These are phyloP conservation scores for Aspergillus udagawae DNA, from an alignment of 2,329 filamentous ascomycete species.

Conservation along the genomic window DNA sequence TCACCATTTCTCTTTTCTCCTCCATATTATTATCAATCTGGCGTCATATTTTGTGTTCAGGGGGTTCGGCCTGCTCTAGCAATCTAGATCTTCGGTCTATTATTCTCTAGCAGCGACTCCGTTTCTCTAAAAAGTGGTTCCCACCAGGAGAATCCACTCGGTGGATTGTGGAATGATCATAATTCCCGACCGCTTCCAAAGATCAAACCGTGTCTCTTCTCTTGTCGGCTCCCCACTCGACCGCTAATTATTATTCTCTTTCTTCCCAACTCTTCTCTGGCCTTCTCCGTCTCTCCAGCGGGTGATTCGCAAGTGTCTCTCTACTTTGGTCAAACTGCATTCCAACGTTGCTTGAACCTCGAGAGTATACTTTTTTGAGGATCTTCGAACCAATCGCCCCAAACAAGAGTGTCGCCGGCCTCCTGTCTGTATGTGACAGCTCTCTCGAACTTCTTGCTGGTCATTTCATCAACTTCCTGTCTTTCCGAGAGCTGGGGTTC, in stretches of 20 bases:
- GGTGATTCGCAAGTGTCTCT: not conserved
- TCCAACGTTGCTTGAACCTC: not conserved
- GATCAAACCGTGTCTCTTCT: not conserved
- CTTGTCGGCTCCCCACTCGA: slow-evolving; percentile 4
- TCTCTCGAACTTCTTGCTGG: not conserved
- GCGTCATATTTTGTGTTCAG: not conserved
- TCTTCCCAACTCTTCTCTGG: not conserved
- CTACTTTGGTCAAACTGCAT: not conserved
- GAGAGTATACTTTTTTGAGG: not conserved
- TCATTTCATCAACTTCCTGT: not conserved
- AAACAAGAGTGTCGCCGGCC: not conserved
- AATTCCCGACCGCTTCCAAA: not conserved
- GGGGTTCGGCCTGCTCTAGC: not conserved
- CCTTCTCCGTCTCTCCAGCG: not conserved
- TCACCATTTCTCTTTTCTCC: not conserved
- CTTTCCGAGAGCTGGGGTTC: not conserved
- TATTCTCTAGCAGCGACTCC: not conserved
- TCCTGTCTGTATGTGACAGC: not conserved
- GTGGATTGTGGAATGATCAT: not conserved
- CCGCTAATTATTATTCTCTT: not conserved
- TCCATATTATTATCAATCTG: not conserved
- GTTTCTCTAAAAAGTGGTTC: not conserved
- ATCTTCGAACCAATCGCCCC: not conserved
- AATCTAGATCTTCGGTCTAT: not conserved
- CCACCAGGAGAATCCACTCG: not conserved